Conservation (phyloP, 345 rosid genomes). For the Eucalyptus curtisii region DNA sequence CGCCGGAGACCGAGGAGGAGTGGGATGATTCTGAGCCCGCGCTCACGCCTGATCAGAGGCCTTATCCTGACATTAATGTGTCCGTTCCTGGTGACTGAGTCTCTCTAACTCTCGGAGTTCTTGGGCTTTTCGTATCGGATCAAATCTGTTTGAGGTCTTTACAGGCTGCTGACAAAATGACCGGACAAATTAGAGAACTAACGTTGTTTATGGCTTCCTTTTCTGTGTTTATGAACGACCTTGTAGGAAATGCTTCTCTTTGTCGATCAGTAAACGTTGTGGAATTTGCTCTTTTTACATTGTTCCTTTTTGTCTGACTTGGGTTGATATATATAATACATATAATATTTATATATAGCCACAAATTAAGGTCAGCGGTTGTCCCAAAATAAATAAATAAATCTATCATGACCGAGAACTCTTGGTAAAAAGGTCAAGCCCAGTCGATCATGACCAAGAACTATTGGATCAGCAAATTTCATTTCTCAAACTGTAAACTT, state of each 20-base stretch:
- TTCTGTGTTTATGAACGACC: not conserved
- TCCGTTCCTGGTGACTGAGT: conserved; percentile 21
- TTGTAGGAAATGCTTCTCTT: not conserved
- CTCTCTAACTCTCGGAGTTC: not conserved
- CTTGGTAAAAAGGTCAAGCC: not conserved
- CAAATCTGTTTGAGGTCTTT: not conserved
- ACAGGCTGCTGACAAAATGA: not conserved
- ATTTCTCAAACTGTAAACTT: not conserved
- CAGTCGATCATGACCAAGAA: not conserved
- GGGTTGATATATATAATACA: not conserved
- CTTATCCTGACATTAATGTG: conserved; percentile 40
- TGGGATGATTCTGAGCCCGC: conserved; percentile 15
- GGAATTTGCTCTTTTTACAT: not conserved
- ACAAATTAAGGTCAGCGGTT: not conserved
- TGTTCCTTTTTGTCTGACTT: not conserved
- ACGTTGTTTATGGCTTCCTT: not conserved
- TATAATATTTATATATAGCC: not conserved
- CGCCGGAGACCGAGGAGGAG: not conserved
- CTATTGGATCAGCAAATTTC: not conserved
- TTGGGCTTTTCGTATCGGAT: not conserved
- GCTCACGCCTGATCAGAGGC: conserved; percentile 7
- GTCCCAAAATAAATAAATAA: not conserved
- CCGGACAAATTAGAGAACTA: not conserved
- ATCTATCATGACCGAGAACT: not conserved
- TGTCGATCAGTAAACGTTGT: not conserved